Conservation (phyloP, 1,284 basidiomycete species). For the Ganoderma sinense region DNA sequence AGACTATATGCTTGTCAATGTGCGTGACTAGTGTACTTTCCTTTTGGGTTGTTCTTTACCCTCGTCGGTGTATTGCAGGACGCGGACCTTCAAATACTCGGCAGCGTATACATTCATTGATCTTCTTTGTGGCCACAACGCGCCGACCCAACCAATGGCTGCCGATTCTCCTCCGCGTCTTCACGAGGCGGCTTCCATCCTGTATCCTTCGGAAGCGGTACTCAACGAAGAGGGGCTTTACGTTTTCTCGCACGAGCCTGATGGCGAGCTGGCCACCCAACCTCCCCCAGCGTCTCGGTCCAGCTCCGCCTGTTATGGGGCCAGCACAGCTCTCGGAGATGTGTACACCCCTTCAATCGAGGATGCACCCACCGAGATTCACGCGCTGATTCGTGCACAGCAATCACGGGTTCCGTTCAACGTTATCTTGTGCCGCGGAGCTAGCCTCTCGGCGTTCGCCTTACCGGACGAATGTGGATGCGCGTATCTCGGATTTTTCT, state of each 20-base stretch:
- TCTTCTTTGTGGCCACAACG: not conserved
- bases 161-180: not conserved
- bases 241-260: not conserved
- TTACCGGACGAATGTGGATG: slow-evolving; percentile 28
- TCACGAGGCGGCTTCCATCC: not conserved
- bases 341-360: not conserved
- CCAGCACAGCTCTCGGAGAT: not conserved
- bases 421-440: slow-evolving; percentile 25
- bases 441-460: slow-evolving; percentile 21
- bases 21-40: slow-evolving; percentile 10
- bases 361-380: slow-evolving; percentile 26
- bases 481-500: slow-evolving; percentile 32
- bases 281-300: not conserved
- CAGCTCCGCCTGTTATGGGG: not conserved
- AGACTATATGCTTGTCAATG: slow-evolving; percentile 26
- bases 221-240: not conserved
- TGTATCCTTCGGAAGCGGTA: not conserved
- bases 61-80: slow-evolving; percentile 8
- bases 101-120: not conserved
- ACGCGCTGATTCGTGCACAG: slow-evolving; percentile 18
- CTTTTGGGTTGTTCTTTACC: not conserved
- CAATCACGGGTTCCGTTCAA: slow-evolving; percentile 19
- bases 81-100: slow-evolving; percentile 3
- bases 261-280: slow-evolving; percentile 2
- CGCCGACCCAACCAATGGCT: not conserved